Conservation (phyloP, 2,329 filamentous ascomycete genomes). For the Aspergillus quadricinctus region DNA sequence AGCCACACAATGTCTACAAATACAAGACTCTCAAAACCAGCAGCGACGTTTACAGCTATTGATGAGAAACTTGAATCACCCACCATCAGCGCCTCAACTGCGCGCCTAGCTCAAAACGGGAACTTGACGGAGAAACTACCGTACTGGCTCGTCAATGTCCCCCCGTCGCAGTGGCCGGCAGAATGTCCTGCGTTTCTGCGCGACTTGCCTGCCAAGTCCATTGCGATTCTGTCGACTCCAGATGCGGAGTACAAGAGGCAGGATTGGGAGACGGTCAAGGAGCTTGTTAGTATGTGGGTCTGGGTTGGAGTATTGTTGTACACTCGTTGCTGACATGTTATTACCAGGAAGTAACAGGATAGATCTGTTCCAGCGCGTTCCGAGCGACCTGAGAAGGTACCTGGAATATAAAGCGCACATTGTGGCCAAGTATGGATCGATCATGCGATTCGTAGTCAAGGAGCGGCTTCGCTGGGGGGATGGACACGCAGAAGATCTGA, state of each 20-base stretch:
- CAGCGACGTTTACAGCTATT: constrained; percentile 20
- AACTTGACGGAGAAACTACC: constrained; percentile 39
- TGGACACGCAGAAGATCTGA: constrained; percentile 36
- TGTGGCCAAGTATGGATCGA: constrained; percentile 64
- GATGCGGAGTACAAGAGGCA: constrained; percentile 62
- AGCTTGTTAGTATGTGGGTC: constrained; percentile 50
- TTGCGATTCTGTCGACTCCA: constrained; percentile 63
- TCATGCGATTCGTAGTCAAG: constrained; percentile 70
- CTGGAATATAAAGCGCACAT: constrained; percentile 64
- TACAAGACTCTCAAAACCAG: constrained; percentile 8
- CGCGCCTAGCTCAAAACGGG: constrained; percentile 7
- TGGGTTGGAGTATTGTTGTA: not conserved
- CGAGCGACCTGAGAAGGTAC: constrained; percentile 75
- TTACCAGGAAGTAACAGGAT: constrained; percentile 61
- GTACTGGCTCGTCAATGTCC: constrained; percentile 83
- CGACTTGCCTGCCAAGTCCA: constrained; percentile 63
- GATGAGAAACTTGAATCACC: constrained; percentile 19
- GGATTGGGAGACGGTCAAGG: constrained; percentile 65
- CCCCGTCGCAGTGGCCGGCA: constrained; percentile 54
- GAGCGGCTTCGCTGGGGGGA: constrained; percentile 66
- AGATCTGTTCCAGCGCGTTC: constrained; percentile 69
- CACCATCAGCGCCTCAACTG: constrained; percentile 9
- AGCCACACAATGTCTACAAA: not conserved
- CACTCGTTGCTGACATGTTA: not conserved
- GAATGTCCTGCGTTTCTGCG: constrained; percentile 69